These are phyloP conservation scores for Takakia lepidozioides DNA, from an alignment of 225 moss, liverwort and hornwort species.

Conservation along the genomic window DNA sequence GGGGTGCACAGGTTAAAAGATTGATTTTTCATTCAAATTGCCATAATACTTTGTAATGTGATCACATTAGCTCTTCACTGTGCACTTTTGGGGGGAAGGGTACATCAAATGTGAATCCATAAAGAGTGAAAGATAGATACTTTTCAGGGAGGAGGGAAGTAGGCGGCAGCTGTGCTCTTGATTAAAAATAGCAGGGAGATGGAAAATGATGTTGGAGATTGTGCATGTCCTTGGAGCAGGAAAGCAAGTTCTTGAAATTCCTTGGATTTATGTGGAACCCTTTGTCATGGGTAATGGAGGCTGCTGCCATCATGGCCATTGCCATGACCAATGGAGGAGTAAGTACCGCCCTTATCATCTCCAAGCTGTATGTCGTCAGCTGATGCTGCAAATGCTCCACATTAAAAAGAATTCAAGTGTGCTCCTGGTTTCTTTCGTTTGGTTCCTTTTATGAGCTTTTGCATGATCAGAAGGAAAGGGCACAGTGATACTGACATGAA, in stretches of 20 bases:
- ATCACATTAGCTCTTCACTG: no score
- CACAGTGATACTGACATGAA: not conserved
- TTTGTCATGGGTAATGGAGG: constrained; percentile 63
- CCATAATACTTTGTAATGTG: no score
- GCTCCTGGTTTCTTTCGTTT: no score
- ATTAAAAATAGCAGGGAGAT: no score
- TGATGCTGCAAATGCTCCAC: not conserved
- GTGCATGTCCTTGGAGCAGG: constrained; percentile 22
- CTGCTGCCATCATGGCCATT: constrained; percentile 58
- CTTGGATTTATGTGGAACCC: constrained; percentile 66
- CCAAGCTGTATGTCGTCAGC: no score
- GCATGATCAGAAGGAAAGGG: not conserved
- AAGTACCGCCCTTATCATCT: constrained; percentile 4
- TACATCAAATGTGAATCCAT: no score
- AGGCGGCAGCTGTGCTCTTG: not conserved
- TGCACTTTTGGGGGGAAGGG: no score
- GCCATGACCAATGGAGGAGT: constrained; percentile 47
- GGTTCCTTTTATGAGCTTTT: not conserved
- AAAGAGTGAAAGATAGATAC: not conserved
- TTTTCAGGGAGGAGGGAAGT: not conserved
- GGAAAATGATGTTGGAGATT: no score
- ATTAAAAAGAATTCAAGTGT: not conserved
- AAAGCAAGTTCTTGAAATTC: constrained; percentile 52
- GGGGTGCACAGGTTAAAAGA: no score
- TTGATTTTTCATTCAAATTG: no score